Evolutionary conservation across 495 filamentous ascomycete genomes (phyloP), one percentile per base, ranked within the genome.

Genomic region (Aspergillus taichungensis): DNA sequence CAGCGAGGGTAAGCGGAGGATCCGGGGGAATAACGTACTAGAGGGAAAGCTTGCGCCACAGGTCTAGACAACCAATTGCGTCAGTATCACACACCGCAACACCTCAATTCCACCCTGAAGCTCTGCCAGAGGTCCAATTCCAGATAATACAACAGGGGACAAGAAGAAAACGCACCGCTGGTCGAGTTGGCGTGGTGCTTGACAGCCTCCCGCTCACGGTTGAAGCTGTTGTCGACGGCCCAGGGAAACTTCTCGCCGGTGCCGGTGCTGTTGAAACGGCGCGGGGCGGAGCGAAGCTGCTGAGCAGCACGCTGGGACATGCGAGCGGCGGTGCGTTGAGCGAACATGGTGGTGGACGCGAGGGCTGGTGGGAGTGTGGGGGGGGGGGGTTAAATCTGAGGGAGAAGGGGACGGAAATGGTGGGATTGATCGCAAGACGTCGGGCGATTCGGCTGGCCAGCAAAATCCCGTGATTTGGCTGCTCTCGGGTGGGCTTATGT

Each of bases 1-100:
- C 18, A 24, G 18, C 4, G 18, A 24, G 7, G 34, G 12, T 7
- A 33, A 13, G 34, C 14, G 13, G 30, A 40, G 29, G 29, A 14
- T 38, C 33, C 28, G 38, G 14, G 45, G 13, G 32, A 13, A 37
- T 37, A 53, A 72, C 71, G 52, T 83, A 95, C 90, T 84, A 95
- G 74, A 94, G 77, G 46, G 85, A 88, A 42, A 95, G 82, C 74
- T 91, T 95, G 68, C 81, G 80, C 90, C 90, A 96, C 52, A 92
- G 80, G 62, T 86, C 90, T 96, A 64, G 42, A 44, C 34, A 51
- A 45, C 37, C 56, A 24, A 64, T 59, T 61, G 51, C 47, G 57
- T 74, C 45, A 71, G 65, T 54, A 50, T 49, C 32, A 40, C 27
- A 32, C 27, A 42, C 36, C 32, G n/a, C 12, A 27, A 13, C 31